phyloP scores from a whole-genome alignment of 2,329 filamentous ascomycete species.

The Arthrocladium fulminans region DNA sequence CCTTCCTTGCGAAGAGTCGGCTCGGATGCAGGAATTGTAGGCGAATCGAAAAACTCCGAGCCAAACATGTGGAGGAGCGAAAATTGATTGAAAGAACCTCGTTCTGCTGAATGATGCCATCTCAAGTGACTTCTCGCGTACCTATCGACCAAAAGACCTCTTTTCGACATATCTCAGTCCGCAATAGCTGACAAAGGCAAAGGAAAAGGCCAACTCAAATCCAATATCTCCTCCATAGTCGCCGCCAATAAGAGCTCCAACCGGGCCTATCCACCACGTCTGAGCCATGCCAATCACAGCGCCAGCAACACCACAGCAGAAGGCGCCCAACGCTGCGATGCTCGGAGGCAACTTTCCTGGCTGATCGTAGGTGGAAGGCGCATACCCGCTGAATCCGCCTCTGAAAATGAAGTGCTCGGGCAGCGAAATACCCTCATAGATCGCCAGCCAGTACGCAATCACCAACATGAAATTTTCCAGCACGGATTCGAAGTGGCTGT shows the following conservation, averaged over 20 bases:
- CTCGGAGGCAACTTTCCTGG: slow-evolving; percentile 52
- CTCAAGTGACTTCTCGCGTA: too few relatives aligned
- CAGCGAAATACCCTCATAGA: slow-evolving; percentile 59
- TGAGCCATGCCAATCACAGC: slow-evolving; percentile 64
- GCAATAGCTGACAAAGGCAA: slow-evolving; percentile 30
- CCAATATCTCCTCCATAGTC: slow-evolving; percentile 49
- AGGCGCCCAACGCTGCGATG: slow-evolving; percentile 54
- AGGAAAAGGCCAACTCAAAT: slow-evolving; percentile 50
- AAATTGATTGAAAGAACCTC: too few relatives aligned
- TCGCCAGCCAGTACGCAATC: slow-evolving; percentile 52
- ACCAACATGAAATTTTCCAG: slow-evolving; percentile 63
- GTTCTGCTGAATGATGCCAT: too few relatives aligned
- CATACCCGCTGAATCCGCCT: slow-evolving; percentile 52
- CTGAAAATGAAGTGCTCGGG: slow-evolving; percentile 62
- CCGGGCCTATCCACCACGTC: slow-evolving; percentile 58
- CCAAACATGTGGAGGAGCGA: too few relatives aligned
- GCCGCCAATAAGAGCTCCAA: slow-evolving; percentile 51
- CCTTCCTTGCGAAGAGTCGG: too few relatives aligned
- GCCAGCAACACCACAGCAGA: slow-evolving; percentile 55
- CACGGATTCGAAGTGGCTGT: slow-evolving; percentile 54
- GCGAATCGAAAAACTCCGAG: too few relatives aligned
- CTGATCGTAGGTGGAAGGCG: slow-evolving; percentile 50
- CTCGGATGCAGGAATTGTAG: too few relatives aligned
- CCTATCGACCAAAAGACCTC: slow-evolving; percentile 10
- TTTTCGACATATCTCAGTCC: slow-evolving; percentile 29